phyloP scores from a whole-genome alignment of 768 basidiomycete species.

The Lactarius vividus region DNA sequence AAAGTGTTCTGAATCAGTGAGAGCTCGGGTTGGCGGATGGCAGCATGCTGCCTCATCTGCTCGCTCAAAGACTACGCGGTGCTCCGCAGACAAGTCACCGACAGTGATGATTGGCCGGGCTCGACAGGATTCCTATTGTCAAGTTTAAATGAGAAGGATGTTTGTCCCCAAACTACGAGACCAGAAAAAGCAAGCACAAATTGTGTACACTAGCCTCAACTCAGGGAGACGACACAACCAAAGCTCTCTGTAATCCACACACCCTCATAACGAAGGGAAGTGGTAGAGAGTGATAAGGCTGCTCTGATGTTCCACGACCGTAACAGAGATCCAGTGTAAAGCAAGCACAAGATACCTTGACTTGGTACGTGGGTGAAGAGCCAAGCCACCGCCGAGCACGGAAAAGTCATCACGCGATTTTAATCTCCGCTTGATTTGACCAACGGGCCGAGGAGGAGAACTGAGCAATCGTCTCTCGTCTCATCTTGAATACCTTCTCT shows the following conservation, averaged over 20 bases:
- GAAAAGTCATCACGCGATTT: background rate
- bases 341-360: conserved; percentile 55
- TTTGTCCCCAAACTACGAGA: conserved; percentile 70
- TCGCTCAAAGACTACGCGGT: too few species aligned
- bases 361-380: conserved; percentile 49
- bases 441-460: background rate
- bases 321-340: conserved; percentile 61
- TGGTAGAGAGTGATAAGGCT: conserved; percentile 43
- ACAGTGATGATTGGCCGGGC: background rate
- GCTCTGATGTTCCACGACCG: conserved; percentile 64
- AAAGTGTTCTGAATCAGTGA: too few species aligned
- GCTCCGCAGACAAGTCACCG: background rate
- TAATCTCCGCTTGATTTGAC: conserved; percentile 18
- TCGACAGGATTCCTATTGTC: background rate
- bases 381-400: background rate
- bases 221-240: conserved; percentile 52
- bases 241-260: conserved; percentile 45
- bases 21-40: too few species aligned
- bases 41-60: too few species aligned
- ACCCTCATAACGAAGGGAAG: conserved; percentile 54
- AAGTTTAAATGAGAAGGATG: conserved; percentile 36
- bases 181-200: conserved; percentile 34
- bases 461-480: background rate
- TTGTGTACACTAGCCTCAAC: conserved; percentile 47
- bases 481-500: background rate